Evolutionary conservation across 2,329 filamentous ascomycete species (phyloP).

Genomic region (Chrysoporthe deuterocubensis): DNA sequence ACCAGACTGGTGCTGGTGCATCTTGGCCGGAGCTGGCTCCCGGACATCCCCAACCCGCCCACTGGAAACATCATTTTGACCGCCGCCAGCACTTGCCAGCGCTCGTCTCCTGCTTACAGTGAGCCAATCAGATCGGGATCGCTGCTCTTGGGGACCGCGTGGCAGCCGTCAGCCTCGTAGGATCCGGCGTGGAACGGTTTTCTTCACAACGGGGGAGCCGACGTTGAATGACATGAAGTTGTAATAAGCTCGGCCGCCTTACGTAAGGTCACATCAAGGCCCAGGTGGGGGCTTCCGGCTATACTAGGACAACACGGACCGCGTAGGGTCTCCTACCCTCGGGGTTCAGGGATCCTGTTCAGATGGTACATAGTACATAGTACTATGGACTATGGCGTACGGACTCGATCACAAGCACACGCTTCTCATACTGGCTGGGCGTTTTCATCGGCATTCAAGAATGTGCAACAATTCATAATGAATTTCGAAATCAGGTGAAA

Average conservation of each 20-base stretch:
- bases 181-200: background rate
- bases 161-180: background rate
- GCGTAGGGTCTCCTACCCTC: too few species aligned
- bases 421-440: background rate
- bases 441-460: background rate
- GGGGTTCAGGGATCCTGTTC: too few species aligned
- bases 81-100: background rate
- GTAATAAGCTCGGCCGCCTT: constrained; percentile 14
- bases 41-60: constrained; percentile 30
- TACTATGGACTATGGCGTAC: too few species aligned
- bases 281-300: background rate
- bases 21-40: constrained; percentile 19
- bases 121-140: background rate
- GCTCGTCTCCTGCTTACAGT: background rate
- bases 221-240: constrained; percentile 53
- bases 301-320: background rate
- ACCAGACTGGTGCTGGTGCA: constrained; percentile 17
- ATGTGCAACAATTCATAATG: background rate
- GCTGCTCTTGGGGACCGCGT: background rate
- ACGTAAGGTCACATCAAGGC: constrained; percentile 19
- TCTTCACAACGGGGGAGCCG: constrained; percentile 31
- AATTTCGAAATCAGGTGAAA: background rate
- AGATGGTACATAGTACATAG: too few species aligned
- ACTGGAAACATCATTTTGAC: background rate
- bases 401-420: too few species aligned